Conservation (phyloP, 805 yeast genomes). For the Metschnikowia proteae region DNA sequence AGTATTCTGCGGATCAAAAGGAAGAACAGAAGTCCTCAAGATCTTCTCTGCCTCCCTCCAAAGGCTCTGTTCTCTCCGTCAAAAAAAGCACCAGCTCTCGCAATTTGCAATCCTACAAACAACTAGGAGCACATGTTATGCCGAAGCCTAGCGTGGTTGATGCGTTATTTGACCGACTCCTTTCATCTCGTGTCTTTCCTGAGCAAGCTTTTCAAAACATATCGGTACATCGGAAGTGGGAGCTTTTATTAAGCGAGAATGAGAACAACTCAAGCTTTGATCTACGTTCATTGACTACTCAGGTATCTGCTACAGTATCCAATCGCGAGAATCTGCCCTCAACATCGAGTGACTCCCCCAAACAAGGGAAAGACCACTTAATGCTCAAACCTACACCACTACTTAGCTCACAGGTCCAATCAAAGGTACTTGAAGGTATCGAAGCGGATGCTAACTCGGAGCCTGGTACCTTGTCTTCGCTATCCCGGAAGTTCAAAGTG, state of each 20-base stretch:
- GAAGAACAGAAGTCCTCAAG: background rate
- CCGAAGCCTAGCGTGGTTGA: conserved; percentile 38
- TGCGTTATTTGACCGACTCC: conserved; percentile 35
- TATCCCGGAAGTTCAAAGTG: conserved; percentile 22
- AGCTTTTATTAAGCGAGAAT: conserved; percentile 37
- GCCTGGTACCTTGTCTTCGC: conserved; percentile 6
- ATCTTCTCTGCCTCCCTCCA: background rate
- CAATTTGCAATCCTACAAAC: conserved; percentile 33
- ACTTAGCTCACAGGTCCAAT: background rate
- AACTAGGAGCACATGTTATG: conserved; percentile 31
- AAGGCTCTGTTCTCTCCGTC: conserved; percentile 3
- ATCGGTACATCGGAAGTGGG: conserved; percentile 41
- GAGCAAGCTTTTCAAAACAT: conserved; percentile 31
- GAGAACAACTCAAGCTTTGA: conserved; percentile 38
- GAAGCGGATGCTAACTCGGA: conserved; percentile 6
- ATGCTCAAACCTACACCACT: background rate
- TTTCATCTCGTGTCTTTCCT: conserved; percentile 36
- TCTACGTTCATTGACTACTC: conserved; percentile 22
- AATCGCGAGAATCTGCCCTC: background rate
- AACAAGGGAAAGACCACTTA: background rate
- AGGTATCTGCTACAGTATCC: conserved; percentile 5
- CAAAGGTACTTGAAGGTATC: background rate
- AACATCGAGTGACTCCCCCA: background rate
- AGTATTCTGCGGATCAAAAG: background rate
- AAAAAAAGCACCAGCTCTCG: conserved; percentile 8